Conservation (phyloP, 106 monocot species). For the Agapanthus africanus region DNA sequence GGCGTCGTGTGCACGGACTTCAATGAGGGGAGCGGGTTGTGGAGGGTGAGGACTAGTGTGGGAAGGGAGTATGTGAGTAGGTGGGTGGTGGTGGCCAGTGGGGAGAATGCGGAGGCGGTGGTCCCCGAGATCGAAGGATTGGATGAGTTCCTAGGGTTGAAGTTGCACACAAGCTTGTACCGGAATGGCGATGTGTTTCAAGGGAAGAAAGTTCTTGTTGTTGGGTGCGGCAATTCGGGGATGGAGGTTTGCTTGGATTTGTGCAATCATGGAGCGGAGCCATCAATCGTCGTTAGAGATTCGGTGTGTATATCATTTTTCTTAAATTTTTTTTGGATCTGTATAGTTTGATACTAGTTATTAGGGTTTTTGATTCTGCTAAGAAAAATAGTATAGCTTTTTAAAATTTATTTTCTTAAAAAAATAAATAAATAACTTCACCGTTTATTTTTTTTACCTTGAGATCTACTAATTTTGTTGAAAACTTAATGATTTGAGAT, state of each 20-base stretch:
- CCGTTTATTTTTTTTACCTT: too few relatives aligned
- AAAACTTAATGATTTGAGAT: too few relatives aligned
- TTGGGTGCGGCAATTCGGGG: conserved; percentile 66
- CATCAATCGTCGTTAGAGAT: conserved; percentile 60
- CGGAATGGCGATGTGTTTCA: conserved; percentile 40
- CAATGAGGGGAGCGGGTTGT: conserved; percentile 16
- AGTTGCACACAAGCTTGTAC: conserved; percentile 40
- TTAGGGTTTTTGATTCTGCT: too few relatives aligned
- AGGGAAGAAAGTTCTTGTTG: conserved; percentile 37
- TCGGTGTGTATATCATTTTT: too few relatives aligned
- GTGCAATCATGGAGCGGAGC: conserved; percentile 47
- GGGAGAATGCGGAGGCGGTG: conserved; percentile 84
- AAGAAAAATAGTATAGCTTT: too few relatives aligned
- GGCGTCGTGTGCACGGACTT: conserved; percentile 19
- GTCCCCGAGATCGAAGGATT: conserved; percentile 57
- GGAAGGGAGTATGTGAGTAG: conserved; percentile 23
- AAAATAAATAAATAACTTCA: too few relatives aligned
- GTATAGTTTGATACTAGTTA: too few relatives aligned
- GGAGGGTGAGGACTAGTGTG: conserved; percentile 35
- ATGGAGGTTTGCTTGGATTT: conserved; percentile 87
- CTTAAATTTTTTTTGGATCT: too few relatives aligned
- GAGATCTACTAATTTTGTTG: too few relatives aligned
- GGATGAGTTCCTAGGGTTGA: conserved; percentile 25
- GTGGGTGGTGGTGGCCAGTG: conserved; percentile 78
- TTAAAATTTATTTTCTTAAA: too few relatives aligned